phyloP scores from a whole-genome alignment of 1,284 basidiomycete genomes.

The Grifola frondosa region DNA sequence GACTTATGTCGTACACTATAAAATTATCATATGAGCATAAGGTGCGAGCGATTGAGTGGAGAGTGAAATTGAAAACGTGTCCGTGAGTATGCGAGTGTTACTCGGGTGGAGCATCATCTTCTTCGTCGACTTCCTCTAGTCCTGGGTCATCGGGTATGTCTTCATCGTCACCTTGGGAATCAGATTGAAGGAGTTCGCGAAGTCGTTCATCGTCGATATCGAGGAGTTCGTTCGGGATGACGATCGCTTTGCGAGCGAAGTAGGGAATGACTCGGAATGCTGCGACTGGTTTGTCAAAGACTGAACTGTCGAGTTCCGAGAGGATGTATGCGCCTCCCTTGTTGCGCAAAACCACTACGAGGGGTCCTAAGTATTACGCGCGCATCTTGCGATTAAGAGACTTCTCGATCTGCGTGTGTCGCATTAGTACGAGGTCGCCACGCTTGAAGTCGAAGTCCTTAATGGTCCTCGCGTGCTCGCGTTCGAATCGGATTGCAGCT shows the following conservation, averaged over 20 bases:
- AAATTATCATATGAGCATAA: no score
- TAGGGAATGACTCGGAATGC: conserved; percentile 38
- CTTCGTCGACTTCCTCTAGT: no score
- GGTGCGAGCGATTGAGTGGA: no score
- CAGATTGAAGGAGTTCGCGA: conserved; percentile 4
- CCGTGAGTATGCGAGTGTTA: no score
- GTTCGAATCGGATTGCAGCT: conserved; percentile 22
- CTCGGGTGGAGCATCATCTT: no score
- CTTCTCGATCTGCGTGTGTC: conserved; percentile 37
- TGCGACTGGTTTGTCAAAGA: conserved; percentile 26
- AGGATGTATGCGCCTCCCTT: conserved; percentile 33
- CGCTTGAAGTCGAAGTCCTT: conserved; percentile 34
- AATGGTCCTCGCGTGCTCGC: conserved; percentile 25
- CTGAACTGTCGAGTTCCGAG: conserved; percentile 33
- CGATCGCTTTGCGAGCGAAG: conserved; percentile 7
- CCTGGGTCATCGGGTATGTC: no score
- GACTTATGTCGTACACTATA: no score
- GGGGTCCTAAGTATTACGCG: conserved; percentile 24
- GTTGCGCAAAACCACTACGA: conserved; percentile 33
- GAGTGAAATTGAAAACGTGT: no score
- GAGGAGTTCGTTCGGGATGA: neutral
- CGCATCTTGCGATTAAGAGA: conserved; percentile 33
- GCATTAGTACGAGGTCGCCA: conserved; percentile 36
- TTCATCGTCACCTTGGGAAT: conserved; percentile 7
- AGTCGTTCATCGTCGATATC: conserved; percentile 7